phyloP scores from a whole-genome alignment of 164 flowering plant species.

The Chimonanthus salicifolius region DNA sequence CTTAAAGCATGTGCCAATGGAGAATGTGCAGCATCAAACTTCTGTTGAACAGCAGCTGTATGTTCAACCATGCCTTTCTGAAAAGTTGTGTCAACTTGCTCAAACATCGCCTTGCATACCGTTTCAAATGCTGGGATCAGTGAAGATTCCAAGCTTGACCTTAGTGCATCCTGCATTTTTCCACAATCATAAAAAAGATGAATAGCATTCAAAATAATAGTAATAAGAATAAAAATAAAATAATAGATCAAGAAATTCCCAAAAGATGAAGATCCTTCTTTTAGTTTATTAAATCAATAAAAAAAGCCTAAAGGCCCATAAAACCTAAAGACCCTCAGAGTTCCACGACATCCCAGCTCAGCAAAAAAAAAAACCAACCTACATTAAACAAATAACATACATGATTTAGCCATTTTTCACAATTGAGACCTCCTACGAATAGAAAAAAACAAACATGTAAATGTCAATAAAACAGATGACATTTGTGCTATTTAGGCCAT shows the following conservation, averaged over 20 bases:
- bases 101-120: constrained; percentile 92
- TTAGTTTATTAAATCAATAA: neutral
- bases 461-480: neutral
- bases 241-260: neutral
- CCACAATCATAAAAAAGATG: neutral
- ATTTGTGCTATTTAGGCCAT: neutral
- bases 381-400: neutral
- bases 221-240: too few species aligned
- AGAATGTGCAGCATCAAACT: constrained; percentile 67
- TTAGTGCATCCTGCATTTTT: constrained; percentile 62
- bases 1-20: constrained; percentile 66
- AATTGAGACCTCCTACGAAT: neutral
- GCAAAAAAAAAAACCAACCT: neutral
- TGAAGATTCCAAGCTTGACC: constrained; percentile 66
- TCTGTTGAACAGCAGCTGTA: constrained; percentile 59
- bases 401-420: neutral
- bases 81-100: constrained; percentile 81
- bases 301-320: neutral
- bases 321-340: neutral
- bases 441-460: too few species aligned
- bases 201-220: neutral
- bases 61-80: constrained; percentile 88
- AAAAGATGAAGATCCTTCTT: neutral
- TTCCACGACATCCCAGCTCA: neutral
- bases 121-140: constrained; percentile 85